A percentile compares a stretch with the other conserved stretches of the same genome.
These are phyloP conservation scores for Spergularia bocconei DNA, from an alignment of 148 eudicot species.

Conservation along the genomic window DNA sequence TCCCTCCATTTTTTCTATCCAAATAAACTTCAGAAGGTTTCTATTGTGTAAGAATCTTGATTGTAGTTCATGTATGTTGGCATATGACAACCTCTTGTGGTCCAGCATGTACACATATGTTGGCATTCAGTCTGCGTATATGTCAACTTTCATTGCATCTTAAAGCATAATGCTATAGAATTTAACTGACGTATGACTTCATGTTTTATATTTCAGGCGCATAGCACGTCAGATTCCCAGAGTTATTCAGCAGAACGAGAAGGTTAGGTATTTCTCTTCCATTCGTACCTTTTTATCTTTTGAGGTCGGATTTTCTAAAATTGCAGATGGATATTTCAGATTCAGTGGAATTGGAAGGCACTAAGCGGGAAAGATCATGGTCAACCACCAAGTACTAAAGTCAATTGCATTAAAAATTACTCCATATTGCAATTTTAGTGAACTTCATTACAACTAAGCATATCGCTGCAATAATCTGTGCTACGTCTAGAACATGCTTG, in stretches of 20 bases:
- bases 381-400: constrained; percentile 34
- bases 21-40: no score
- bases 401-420: constrained; percentile 20
- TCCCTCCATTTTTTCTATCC: no score
- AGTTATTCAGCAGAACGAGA: constrained; percentile 21
- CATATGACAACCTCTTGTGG: neutral
- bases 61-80: no score
- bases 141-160: neutral
- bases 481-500: neutral
- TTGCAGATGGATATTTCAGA: constrained; percentile 21
- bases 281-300: neutral
- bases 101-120: neutral
- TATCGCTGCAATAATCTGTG: neutral
- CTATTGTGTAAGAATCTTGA: no score
- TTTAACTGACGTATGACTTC: neutral
- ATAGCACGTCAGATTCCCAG: constrained; percentile 28
- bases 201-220: constrained; percentile 13
- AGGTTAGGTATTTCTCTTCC: constrained; percentile 21
- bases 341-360: constrained; percentile 18
- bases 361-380: constrained; percentile 23
- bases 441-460: constrained; percentile 12
- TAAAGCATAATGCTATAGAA: neutral
- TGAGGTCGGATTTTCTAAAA: neutral
- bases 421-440: constrained; percentile 22
- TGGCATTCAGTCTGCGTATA: neutral